Evolutionary conservation across 1,284 basidiomycete genomes (phyloP).

Genomic region (Xerocomus nothofagi): DNA sequence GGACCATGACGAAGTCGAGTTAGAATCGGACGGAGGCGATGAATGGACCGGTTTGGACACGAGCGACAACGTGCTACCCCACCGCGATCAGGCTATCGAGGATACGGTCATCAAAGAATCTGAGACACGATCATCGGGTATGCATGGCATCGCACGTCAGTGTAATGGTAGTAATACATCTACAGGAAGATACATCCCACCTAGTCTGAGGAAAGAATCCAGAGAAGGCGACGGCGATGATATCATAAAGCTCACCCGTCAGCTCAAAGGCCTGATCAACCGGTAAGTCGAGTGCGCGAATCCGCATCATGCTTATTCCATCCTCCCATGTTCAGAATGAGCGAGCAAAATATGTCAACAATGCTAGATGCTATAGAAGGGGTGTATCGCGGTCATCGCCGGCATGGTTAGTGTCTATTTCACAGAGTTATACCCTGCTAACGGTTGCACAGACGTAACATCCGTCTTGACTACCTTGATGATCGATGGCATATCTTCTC

Average conservation of each 20-base stretch:
- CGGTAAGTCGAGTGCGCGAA: conserved; percentile 49
- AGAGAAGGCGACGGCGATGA: conserved; percentile 43
- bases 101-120: background rate
- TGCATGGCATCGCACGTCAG: conserved; percentile 13
- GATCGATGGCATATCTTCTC: conserved; percentile 80
- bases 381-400: conserved; percentile 75
- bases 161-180: background rate
- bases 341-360: conserved; percentile 85
- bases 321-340: conserved; percentile 55
- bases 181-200: conserved; percentile 59
- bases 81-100: conserved; percentile 18
- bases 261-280: conserved; percentile 88
- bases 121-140: conserved; percentile 22
- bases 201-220: conserved; percentile 54
- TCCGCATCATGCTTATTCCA: background rate
- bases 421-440: background rate
- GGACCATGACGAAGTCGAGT: conserved; percentile 10
- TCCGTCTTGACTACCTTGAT: conserved; percentile 78
- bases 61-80: conserved; percentile 13
- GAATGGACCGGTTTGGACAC: conserved; percentile 30
- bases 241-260: conserved; percentile 68
- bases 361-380: conserved; percentile 80
- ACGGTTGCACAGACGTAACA: conserved; percentile 66
- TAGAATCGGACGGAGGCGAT: background rate
- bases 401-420: conserved; percentile 64